Evolutionary conservation across 2,329 filamentous ascomycete genomes (phyloP).

Genomic region (Helotiales sp.): DNA sequence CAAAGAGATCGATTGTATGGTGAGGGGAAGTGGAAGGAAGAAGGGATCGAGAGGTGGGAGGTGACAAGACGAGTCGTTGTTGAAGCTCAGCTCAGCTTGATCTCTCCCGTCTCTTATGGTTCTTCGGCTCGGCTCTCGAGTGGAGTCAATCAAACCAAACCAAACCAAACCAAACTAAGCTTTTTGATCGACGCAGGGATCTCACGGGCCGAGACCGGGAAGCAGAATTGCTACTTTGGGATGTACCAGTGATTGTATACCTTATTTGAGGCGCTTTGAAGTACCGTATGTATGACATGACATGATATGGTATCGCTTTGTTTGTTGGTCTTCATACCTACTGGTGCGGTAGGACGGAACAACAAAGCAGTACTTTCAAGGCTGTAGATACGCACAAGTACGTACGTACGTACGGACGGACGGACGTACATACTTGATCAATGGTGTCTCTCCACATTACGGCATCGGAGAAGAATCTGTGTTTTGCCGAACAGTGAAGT

Average conservation of each 20-base stretch:
- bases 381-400: neutral
- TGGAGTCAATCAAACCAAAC: neutral
- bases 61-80: neutral
- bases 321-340: neutral
- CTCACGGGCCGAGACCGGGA: neutral
- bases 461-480: no score
- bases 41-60: neutral
- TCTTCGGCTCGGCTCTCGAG: neutral
- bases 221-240: neutral
- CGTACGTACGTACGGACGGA: neutral
- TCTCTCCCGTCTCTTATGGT: neutral
- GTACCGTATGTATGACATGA: neutral
- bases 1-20: neutral
- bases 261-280: neutral
- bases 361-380: neutral
- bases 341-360: neutral
- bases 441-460: no score
- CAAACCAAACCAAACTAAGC: neutral
- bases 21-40: neutral
- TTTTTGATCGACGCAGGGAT: conserved; percentile 11
- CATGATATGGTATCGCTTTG: neutral
- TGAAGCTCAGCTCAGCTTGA: neutral
- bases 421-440: neutral
- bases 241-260: neutral
- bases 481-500: no score